Conservation (phyloP, 345 rosid species). For the Raphanus sativus region DNA sequence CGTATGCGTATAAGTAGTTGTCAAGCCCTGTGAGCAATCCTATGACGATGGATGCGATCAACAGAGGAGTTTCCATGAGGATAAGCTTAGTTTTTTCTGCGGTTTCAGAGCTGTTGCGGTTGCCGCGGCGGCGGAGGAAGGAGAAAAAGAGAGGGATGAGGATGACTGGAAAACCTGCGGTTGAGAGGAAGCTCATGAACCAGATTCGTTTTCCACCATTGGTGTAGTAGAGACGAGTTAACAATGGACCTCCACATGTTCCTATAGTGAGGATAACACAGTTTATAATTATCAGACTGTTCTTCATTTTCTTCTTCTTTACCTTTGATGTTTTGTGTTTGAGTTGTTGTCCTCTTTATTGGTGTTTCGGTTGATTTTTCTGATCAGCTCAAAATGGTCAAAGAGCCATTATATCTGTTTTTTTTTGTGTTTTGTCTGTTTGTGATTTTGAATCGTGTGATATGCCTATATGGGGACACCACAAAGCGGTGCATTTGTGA, state of each 20-base stretch:
- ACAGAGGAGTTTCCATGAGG: conserved; percentile 42
- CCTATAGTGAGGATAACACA: conserved; percentile 52
- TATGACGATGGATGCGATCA: conserved; percentile 46
- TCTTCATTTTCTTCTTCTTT: conserved; percentile 22
- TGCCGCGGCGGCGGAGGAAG: conserved; percentile 29
- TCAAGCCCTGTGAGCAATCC: conserved; percentile 63
- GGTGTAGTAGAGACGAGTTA: conserved; percentile 28
- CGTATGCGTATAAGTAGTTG: conserved; percentile 67
- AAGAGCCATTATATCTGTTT: background rate
- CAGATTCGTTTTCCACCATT: conserved; percentile 67
- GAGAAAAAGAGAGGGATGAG: conserved; percentile 46
- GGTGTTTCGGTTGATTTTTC: background rate
- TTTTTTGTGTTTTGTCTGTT: background rate
- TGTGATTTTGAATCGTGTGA: conserved; percentile 25
- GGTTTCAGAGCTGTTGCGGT: background rate
- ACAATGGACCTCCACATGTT: conserved; percentile 61
- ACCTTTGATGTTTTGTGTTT: background rate
- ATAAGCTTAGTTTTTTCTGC: conserved; percentile 24
- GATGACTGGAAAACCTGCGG: conserved; percentile 53
- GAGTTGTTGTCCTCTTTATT: background rate
- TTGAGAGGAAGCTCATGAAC: conserved; percentile 69
- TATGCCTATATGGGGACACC: background rate
- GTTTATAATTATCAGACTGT: conserved; percentile 39
- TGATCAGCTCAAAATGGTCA: background rate
- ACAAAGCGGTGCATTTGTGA: conserved; percentile 6